Conservation (phyloP, 257 asterid species). For the Buddleja alternifolia region DNA sequence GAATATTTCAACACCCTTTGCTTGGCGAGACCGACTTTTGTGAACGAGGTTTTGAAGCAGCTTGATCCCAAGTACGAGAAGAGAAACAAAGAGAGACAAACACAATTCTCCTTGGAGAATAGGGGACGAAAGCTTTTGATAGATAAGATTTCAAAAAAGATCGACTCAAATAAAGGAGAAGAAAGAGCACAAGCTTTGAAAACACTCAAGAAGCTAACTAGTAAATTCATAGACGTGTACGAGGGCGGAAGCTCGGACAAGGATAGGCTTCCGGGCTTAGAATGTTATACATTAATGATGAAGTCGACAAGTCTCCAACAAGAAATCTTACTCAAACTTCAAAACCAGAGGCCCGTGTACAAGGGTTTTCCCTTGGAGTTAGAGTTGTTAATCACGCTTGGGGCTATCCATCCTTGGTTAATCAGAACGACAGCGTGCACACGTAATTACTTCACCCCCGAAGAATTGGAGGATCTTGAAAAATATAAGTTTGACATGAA, state of each 20-base stretch:
- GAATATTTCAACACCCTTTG: constrained; percentile 95
- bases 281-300: constrained; percentile 96
- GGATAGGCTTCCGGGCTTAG: constrained; percentile 85
- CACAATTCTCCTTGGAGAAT: constrained; percentile 72
- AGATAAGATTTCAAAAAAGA: constrained; percentile 76
- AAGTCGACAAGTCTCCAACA: constrained; percentile 83
- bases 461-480: constrained; percentile 74
- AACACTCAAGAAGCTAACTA: constrained; percentile 69
- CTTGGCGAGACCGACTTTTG: constrained; percentile 83
- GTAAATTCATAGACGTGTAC: constrained; percentile 82
- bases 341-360: constrained; percentile 73
- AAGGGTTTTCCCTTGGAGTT: constrained; percentile 88
- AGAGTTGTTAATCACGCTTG: constrained; percentile 88
- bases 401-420: constrained; percentile 98
- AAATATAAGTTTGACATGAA: constrained; percentile 72
- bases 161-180: constrained; percentile 66
- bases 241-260: constrained; percentile 80
- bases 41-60: constrained; percentile 77
- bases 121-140: constrained; percentile 83
- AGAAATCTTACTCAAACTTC: constrained; percentile 69
- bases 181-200: constrained; percentile 79
- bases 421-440: constrained; percentile 81
- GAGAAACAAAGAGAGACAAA: constrained; percentile 58
- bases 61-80: constrained; percentile 86
- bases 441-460: constrained; percentile 56